Percentiles rank a stretch among this genome's conserved stretches.
These are phyloP conservation scores for Syzygium oleosum DNA, from an alignment of 345 rosid species.

Conservation along the genomic window DNA sequence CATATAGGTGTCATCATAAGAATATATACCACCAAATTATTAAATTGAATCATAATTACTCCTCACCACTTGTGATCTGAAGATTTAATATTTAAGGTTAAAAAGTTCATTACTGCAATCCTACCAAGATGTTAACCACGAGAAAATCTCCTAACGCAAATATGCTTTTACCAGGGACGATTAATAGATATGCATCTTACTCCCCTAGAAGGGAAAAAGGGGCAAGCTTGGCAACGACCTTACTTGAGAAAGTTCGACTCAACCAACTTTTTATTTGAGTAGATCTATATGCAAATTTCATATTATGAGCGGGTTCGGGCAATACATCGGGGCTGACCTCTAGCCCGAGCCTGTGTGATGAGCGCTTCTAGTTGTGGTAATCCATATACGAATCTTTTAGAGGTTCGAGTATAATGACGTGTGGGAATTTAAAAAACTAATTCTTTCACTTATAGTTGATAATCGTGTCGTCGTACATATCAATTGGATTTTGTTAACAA, in stretches of 20 bases:
- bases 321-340: not conserved
- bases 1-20: no score
- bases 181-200: not conserved
- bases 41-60: no score
- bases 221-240: not conserved
- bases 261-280: not conserved
- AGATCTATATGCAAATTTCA: not conserved
- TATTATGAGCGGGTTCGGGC: not conserved
- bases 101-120: not conserved
- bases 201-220: not conserved
- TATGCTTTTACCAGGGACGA: not conserved
- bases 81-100: no score
- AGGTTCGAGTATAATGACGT: no score
- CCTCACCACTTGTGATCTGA: no score
- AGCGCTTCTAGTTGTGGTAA: not conserved
- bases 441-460: not conserved
- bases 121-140: not conserved
- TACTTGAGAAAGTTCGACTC: not conserved
- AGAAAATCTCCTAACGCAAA: not conserved
- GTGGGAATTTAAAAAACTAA: not conserved
- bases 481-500: not conserved
- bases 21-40: no score
- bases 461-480: accelerated
- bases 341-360: not conserved
- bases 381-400: not conserved